Conservation (phyloP, 768 basidiomycete genomes). For the Cystobasidium tubakii region DNA sequence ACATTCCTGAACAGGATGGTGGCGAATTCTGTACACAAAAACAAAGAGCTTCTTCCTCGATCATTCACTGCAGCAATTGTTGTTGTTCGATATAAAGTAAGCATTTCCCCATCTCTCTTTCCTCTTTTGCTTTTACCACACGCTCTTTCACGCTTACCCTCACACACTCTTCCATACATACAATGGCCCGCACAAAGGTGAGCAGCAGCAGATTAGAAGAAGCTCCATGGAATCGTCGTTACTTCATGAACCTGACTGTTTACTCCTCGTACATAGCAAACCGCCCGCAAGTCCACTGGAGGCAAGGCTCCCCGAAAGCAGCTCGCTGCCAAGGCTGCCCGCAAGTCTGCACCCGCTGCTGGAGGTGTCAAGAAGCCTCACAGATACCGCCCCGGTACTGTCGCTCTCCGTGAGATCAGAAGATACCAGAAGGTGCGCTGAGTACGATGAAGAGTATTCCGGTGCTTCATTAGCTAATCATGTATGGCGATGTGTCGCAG, state of each 20-base stretch:
- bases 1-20: too few relatives aligned
- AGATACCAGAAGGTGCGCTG: constrained; percentile 49
- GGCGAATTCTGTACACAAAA: too few relatives aligned
- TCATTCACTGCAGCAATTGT: too few relatives aligned
- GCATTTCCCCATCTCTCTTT: background rate
- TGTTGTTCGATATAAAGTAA: too few relatives aligned
- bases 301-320: constrained; percentile 55
- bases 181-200: constrained; percentile 51
- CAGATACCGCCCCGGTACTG: constrained; percentile 63
- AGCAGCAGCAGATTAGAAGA: background rate
- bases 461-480: constrained; percentile 56
- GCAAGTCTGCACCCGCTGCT: constrained; percentile 59
- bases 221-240: background rate
- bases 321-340: constrained; percentile 55
- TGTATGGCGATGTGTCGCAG: constrained; percentile 46
- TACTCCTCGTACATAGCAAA: constrained; percentile 32
- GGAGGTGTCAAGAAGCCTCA: constrained; percentile 90
- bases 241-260: background rate
- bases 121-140: constrained; percentile 8
- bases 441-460: background rate
- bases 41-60: too few relatives aligned
- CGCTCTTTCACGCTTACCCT: background rate
- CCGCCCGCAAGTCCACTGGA: constrained; percentile 56
- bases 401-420: constrained; percentile 56
- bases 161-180: constrained; percentile 30